Evolutionary conservation across 2,329 filamentous ascomycete species (phyloP).

Genomic region (Rugonectria rugulosa): DNA sequence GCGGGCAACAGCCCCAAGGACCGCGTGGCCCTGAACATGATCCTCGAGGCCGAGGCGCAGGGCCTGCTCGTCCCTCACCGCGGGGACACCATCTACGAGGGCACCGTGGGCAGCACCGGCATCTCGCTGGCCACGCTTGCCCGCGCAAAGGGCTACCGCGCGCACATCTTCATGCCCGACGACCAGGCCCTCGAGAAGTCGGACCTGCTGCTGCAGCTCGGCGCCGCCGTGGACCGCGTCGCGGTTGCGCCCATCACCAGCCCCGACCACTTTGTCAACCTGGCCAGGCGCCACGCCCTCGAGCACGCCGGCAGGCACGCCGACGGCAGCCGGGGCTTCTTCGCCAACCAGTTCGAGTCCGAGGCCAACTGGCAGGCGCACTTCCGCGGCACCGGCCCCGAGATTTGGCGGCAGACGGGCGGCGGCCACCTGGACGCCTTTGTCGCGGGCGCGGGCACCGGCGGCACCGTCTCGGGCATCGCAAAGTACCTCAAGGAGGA

Average conservation of each 20-base stretch:
- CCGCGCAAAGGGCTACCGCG: constrained; percentile 85
- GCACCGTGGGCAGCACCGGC: constrained; percentile 94
- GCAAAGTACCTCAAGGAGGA: constrained; percentile 81
- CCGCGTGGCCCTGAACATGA: constrained; percentile 90
- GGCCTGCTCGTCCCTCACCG: constrained; percentile 79
- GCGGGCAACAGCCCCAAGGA: constrained; percentile 95
- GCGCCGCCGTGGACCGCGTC: constrained; percentile 91
- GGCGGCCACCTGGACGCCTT: constrained; percentile 80
- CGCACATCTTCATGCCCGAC: constrained; percentile 96
- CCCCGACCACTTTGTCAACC: constrained; percentile 92
- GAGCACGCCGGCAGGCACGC: constrained; percentile 70
- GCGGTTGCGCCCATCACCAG: constrained; percentile 93
- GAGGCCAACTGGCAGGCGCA: constrained; percentile 89
- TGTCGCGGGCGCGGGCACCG: constrained; percentile 91
- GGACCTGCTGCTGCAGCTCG: constrained; percentile 85
- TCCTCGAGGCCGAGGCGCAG: constrained; percentile 78
- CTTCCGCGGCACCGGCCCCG: constrained; percentile 82
- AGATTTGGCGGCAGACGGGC: constrained; percentile 82
- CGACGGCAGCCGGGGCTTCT: constrained; percentile 80
- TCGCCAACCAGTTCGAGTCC: constrained; percentile 96
- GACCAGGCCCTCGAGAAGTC: constrained; percentile 91
- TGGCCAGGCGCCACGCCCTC: constrained; percentile 77
- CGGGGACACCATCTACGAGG: constrained; percentile 96
- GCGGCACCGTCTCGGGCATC: constrained; percentile 90
- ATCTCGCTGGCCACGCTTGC: constrained; percentile 93